Percentiles rank a stretch among this genome's conserved stretches.
phyloP scores from a whole-genome alignment of 108 stramenopile species.

The Fistulifera pelliculosa region DNA sequence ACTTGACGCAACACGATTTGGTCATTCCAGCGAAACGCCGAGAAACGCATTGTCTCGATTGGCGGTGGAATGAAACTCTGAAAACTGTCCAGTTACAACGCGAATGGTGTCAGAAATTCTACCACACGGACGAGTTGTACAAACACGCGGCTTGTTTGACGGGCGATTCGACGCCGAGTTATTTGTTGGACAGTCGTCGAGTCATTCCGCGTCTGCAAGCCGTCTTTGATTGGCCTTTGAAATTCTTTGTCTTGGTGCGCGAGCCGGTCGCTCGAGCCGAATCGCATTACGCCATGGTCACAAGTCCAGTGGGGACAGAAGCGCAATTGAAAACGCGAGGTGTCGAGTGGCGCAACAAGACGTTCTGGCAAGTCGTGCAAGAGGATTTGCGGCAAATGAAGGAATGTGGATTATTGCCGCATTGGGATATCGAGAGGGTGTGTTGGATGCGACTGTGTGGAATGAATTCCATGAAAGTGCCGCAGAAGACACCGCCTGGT shows the following conservation, averaged over 20 bases:
- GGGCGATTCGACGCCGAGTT: constrained; percentile 94
- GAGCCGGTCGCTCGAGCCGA: constrained; percentile 87
- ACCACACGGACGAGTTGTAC: constrained; percentile 51
- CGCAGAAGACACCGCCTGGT: constrained; percentile 61
- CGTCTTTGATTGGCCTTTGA: constrained; percentile 52
- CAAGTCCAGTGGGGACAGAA: constrained; percentile 68
- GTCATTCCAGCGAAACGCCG: constrained; percentile 64
- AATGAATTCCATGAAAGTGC: constrained; percentile 36
- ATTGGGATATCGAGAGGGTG: constrained; percentile 49
- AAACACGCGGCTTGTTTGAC: constrained; percentile 69
- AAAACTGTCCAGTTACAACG: constrained; percentile 28
- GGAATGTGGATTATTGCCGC: constrained; percentile 67
- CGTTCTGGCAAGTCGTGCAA: constrained; percentile 77
- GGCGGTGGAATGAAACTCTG: constrained; percentile 77
- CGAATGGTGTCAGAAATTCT: constrained; percentile 68
- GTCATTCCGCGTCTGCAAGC: constrained; percentile 81
- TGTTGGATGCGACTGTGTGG: constrained; percentile 35
- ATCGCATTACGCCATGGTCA: constrained; percentile 94
- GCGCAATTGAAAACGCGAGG: constrained; percentile 78
- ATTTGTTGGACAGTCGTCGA: constrained; percentile 82
- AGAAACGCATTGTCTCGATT: constrained; percentile 98
- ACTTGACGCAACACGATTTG: constrained; percentile 87
- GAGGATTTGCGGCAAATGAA: constrained; percentile 63
- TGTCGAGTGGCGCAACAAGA: constrained; percentile 58
- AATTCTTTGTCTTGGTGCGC: constrained; percentile 85